A percentile compares a stretch with the other conserved stretches of the same genome.
Conservation (phyloP, 2,329 filamentous ascomycete species). For the Coleophoma crateriformis region DNA sequence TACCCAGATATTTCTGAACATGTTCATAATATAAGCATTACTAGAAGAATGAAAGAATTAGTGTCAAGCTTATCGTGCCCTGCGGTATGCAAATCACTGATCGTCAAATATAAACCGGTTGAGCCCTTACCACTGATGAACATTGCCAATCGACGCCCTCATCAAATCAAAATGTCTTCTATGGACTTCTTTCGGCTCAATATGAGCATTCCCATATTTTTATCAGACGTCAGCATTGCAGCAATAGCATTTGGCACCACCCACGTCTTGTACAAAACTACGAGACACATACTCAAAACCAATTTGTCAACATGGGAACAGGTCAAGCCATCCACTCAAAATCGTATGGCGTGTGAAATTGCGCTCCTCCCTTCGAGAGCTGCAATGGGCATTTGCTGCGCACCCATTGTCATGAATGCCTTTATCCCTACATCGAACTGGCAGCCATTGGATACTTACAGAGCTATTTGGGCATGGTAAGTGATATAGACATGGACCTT, state of each 20-base stretch:
- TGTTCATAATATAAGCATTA: not conserved
- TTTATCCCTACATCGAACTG: conserved; percentile 1
- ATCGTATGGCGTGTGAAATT: not conserved
- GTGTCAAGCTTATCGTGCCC: not conserved
- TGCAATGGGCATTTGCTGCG: not conserved
- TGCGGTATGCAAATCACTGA: not conserved
- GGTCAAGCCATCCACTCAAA: not conserved
- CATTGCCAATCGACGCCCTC: not conserved
- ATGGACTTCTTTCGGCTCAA: not conserved
- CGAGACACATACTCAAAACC: not conserved
- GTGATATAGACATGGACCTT: not conserved
- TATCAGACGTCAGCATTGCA: not conserved
- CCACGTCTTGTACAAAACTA: not conserved
- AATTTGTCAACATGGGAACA: not conserved
- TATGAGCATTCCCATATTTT: not conserved
- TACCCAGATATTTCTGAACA: too few relatives aligned
- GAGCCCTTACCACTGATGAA: not conserved
- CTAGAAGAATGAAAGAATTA: not conserved
- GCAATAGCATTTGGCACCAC: not conserved
- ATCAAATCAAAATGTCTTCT: too few relatives aligned
- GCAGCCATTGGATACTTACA: conserved; percentile 1
- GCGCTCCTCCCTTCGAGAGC: not conserved
- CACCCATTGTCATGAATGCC: conserved; percentile 1
- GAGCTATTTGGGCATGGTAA: conserved; percentile 2
- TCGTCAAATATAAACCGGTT: not conserved